Conservation (phyloP, 108 stramenopile species). For the Fragilariopsis cylindrus region DNA sequence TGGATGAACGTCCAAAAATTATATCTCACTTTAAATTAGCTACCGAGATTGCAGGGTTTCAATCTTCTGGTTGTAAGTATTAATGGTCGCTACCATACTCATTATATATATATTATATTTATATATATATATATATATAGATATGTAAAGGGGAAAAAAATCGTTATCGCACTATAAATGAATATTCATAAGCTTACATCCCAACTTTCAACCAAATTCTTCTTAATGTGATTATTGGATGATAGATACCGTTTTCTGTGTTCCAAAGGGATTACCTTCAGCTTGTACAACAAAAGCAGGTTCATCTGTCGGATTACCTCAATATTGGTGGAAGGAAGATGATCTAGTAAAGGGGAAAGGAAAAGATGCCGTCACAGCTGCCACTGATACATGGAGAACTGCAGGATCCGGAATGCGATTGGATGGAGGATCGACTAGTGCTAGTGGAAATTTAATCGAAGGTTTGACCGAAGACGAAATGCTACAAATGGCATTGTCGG, state of each 20-base stretch:
- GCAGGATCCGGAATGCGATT: constrained; percentile 73
- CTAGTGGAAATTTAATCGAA: constrained; percentile 19
- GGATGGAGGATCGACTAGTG: constrained; percentile 53
- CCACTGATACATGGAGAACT: constrained; percentile 71
- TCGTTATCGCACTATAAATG: no score
- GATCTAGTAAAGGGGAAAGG: constrained; percentile 66
- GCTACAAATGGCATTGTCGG: constrained; percentile 73
- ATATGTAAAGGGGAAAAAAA: not conserved
- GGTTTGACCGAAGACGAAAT: constrained; percentile 81
- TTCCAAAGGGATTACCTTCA: constrained; percentile 22
- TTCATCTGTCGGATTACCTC: constrained; percentile 9
- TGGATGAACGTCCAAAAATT: constrained; percentile 58
- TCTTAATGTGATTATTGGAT: not conserved
- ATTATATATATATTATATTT: constrained; percentile 46
- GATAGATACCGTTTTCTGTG: constrained; percentile 30
- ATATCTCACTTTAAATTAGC: constrained; percentile 84
- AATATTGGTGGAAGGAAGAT: constrained; percentile 81
- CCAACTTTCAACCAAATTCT: no score
- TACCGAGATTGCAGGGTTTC: constrained; percentile 62
- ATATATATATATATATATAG: constrained; percentile 36
- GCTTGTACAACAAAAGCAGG: constrained; percentile 29
- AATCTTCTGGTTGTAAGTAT: constrained; percentile 46
- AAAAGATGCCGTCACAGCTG: constrained; percentile 43
- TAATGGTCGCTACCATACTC: constrained; percentile 31
- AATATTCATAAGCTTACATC: no score